These are phyloP conservation scores for Kodamaea jinghongensis DNA, from an alignment of 805 yeast species.

Conservation along the genomic window DNA sequence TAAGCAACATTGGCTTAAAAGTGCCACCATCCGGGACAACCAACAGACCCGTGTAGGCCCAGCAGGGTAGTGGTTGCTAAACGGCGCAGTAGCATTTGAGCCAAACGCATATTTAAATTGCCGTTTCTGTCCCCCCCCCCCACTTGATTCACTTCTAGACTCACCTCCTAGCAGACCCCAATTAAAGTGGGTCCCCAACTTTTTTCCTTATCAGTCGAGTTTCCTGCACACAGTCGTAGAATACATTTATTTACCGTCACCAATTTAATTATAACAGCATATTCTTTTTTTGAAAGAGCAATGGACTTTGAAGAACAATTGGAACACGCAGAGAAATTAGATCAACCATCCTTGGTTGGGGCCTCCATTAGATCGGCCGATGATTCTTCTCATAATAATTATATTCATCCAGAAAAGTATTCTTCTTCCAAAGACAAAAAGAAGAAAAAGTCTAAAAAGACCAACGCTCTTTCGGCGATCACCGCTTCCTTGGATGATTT, in stretches of 20 bases:
- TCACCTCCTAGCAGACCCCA: no score
- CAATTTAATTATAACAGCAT: not conserved
- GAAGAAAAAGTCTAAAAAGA: slow-evolving; percentile 10
- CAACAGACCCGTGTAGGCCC: no score
- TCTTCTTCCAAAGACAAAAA: slow-evolving; percentile 21
- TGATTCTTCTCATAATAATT: slow-evolving; percentile 43
- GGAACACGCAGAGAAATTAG: slow-evolving; percentile 48
- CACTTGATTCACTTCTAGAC: no score
- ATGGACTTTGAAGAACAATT: slow-evolving; percentile 55
- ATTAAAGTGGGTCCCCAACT: not conserved
- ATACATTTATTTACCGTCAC: no score
- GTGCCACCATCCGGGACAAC: no score
- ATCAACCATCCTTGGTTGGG: slow-evolving; percentile 53
- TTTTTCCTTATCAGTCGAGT: not conserved
- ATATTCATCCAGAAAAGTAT: slow-evolving; percentile 44
- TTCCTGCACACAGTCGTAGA: not conserved
- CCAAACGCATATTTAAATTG: no score
- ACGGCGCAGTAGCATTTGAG: no score
- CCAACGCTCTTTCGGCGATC: slow-evolving; percentile 24
- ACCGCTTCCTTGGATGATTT: slow-evolving; percentile 56
- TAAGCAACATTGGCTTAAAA: no score
- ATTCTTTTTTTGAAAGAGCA: slow-evolving; percentile 5
- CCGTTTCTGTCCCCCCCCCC: no score
- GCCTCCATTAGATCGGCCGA: slow-evolving; percentile 49
- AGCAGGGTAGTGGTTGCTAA: no score